A percentile compares a stretch with the other conserved stretches of the same genome.
Conservation (phyloP, 305 asterid species). For the Solanum hybrid region DNA sequence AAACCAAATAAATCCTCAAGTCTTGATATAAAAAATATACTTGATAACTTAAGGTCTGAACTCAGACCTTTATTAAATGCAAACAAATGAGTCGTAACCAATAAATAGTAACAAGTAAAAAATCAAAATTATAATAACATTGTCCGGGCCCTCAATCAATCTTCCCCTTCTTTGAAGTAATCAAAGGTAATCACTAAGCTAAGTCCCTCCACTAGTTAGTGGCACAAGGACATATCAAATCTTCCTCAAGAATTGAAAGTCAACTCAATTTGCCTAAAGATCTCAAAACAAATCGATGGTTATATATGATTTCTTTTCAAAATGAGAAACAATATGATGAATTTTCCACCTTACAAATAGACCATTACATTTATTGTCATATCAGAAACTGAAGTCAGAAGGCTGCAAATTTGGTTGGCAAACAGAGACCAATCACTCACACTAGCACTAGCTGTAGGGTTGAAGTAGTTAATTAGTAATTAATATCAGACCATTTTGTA, state of each 20-base stretch:
- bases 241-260: neutral
- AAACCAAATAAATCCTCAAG: neutral
- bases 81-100: neutral
- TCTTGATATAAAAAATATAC: neutral
- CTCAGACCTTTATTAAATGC: neutral
- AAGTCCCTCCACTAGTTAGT: neutral
- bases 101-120: neutral
- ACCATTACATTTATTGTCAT: neutral
- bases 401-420: neutral
- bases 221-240: neutral
- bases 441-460: neutral
- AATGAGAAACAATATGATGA: neutral
- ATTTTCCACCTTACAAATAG: neutral
- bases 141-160: neutral
- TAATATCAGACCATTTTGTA: neutral
- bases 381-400: neutral
- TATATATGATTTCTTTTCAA: neutral
- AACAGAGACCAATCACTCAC: neutral
- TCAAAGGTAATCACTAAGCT: neutral
- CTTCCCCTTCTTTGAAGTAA: neutral
- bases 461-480: neutral
- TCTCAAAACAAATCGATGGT: neutral
- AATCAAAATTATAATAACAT: neutral
- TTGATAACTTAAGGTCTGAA: neutral
- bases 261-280: neutral